phyloP scores from a whole-genome alignment of 345 rosid genomes.

The Dipteronia sinensis region DNA sequence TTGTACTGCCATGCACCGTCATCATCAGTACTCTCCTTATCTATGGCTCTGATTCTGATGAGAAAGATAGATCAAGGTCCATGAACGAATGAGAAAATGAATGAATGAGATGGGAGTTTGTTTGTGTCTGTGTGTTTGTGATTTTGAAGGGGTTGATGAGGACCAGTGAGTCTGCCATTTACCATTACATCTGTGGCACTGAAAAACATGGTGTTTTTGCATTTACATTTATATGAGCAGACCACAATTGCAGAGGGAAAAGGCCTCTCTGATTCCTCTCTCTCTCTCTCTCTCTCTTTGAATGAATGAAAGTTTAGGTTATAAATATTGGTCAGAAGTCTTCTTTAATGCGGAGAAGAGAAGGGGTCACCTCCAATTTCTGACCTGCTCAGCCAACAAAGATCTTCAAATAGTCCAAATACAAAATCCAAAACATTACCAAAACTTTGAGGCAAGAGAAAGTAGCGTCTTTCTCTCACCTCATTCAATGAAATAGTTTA shows the following conservation, averaged over 20 bases:
- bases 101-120: constrained; percentile 39
- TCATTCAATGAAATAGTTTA: constrained; percentile 41
- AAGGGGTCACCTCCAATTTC: constrained; percentile 31
- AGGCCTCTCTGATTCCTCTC: constrained; percentile 19
- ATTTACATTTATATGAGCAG: constrained; percentile 31
- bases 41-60: constrained; percentile 28
- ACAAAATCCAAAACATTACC: constrained; percentile 45
- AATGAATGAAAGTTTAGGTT: constrained; percentile 21
- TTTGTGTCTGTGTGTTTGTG: constrained; percentile 37
- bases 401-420: constrained; percentile 49
- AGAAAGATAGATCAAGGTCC: not conserved
- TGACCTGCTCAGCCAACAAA: constrained; percentile 30
- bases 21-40: not conserved
- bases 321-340: constrained; percentile 35
- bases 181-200: constrained; percentile 57
- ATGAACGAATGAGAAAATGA: not conserved
- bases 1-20: constrained; percentile 18
- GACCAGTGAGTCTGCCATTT: constrained; percentile 39
- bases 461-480: constrained; percentile 20
- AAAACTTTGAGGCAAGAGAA: constrained; percentile 27
- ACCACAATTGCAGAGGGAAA: constrained; percentile 15
- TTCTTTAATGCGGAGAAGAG: constrained; percentile 24
- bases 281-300: constrained; percentile 8
- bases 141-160: constrained; percentile 32
- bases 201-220: constrained; percentile 61